Conservation (phyloP, 2,329 filamentous ascomycete species). For the Dactylonectria estremocensis region DNA sequence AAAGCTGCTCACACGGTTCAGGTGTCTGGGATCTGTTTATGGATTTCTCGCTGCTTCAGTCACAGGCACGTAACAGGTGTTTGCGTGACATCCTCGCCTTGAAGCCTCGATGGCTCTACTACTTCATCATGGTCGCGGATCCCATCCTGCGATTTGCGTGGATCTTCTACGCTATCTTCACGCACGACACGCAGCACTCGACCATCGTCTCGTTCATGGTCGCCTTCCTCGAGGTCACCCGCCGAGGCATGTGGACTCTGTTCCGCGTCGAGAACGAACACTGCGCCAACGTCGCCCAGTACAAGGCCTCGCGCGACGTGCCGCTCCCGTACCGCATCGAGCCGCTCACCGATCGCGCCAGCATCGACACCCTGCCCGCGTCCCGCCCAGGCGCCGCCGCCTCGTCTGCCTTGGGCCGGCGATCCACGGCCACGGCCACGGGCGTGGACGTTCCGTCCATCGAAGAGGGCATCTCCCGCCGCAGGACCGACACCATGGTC, state of each 20-base stretch:
- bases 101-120: conserved; percentile 87
- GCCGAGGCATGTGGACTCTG: conserved; percentile 91
- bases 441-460: conserved; percentile 39
- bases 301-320: conserved; percentile 90
- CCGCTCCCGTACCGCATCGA: conserved; percentile 84
- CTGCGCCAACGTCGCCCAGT: conserved; percentile 90
- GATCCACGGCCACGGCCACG: conserved; percentile 27
- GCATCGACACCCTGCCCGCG: conserved; percentile 49
- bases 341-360: conserved; percentile 60
- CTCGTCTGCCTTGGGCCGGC: conserved; percentile 30
- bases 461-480: conserved; percentile 48
- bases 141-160: conserved; percentile 92
- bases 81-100: conserved; percentile 86
- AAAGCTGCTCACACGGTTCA: conserved; percentile 47
- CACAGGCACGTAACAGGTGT: conserved; percentile 75
- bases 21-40: conserved; percentile 95
- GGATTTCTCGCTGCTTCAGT: conserved; percentile 94
- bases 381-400: conserved; percentile 29
- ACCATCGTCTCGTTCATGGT: conserved; percentile 86
- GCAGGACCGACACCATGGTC: conserved; percentile 50
- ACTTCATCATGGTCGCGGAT: conserved; percentile 85
- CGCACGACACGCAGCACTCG: conserved; percentile 84
- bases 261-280: conserved; percentile 99
- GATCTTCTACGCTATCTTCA: conserved; percentile 93
- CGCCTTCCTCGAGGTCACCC: conserved; percentile 82